Percentiles rank a stretch among this genome's conserved stretches.
Conservation (phyloP, 2,329 filamentous ascomycete species). For the Fusarium haematococcum region DNA sequence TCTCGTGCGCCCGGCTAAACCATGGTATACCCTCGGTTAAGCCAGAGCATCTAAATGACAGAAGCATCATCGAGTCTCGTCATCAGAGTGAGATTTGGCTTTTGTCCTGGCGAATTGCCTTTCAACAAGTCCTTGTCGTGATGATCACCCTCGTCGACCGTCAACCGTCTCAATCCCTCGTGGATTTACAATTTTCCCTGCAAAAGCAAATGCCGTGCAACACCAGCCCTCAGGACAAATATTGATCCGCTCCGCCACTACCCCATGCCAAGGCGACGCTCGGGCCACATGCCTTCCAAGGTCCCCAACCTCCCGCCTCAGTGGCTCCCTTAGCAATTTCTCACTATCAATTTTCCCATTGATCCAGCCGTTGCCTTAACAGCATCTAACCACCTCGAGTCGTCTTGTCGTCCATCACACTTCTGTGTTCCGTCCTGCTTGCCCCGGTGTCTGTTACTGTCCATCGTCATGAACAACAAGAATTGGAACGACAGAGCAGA, state of each 20-base stretch:
- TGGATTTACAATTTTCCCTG: conserved; percentile 8
- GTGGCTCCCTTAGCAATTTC: conserved; percentile 47
- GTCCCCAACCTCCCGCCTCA: conserved; percentile 37
- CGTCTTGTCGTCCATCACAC: conserved; percentile 26
- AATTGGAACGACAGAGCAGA: conserved; percentile 72
- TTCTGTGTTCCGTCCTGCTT: conserved; percentile 30
- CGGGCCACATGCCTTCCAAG: conserved; percentile 42
- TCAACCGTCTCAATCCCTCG: background rate
- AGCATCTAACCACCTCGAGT: conserved; percentile 43
- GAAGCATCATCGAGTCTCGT: background rate
- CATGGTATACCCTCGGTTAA: conserved; percentile 47
- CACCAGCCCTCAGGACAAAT: background rate
- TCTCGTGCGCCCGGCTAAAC: conserved; percentile 44
- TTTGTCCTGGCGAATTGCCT: background rate
- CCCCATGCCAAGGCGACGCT: conserved; percentile 37
- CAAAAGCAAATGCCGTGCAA: background rate
- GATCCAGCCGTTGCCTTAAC: conserved; percentile 52
- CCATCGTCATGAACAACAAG: conserved; percentile 62
- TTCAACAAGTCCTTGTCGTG: background rate
- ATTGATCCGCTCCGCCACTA: conserved; percentile 27
- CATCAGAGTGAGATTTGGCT: background rate
- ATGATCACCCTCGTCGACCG: background rate
- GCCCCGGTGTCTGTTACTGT: background rate
- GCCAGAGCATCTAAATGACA: conserved; percentile 32
- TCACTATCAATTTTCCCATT: conserved; percentile 58